phyloP scores from a whole-genome alignment of 345 rosid genomes.

The Syzygium grande region DNA sequence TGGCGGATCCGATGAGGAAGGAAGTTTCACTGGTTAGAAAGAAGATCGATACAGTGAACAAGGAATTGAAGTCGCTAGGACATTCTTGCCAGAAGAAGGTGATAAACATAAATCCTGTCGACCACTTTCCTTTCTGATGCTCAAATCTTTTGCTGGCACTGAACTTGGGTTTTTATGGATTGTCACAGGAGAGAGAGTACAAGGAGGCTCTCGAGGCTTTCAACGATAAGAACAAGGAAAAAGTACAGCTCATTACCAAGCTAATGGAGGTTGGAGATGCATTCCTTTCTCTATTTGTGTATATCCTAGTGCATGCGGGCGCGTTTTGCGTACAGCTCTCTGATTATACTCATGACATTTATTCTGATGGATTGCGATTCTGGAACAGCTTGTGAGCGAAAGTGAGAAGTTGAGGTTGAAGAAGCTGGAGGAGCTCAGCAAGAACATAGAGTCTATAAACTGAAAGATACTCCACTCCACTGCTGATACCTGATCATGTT shows the following conservation, averaged over 20 bases:
- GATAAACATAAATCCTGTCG: neutral
- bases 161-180: neutral
- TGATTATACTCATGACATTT: neutral
- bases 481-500: conserved; percentile 22
- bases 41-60: conserved; percentile 30
- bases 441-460: conserved; percentile 13
- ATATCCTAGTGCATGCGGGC: neutral
- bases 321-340: neutral
- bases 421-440: conserved; percentile 42
- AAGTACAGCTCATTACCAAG: conserved; percentile 29
- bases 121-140: neutral
- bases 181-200: conserved; percentile 33
- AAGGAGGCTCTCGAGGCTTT: conserved; percentile 33
- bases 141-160: neutral
- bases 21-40: conserved; percentile 28
- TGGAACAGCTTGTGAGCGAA: conserved; percentile 27
- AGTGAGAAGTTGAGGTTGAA: conserved; percentile 36
- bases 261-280: conserved; percentile 26
- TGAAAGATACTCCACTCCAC: conserved; percentile 1
- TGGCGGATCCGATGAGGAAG: conserved; percentile 40
- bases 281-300: neutral
- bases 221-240: conserved; percentile 37
- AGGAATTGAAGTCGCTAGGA: conserved; percentile 34
- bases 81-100: conserved; percentile 40
- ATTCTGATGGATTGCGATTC: neutral